Conservation (phyloP, 371 early-diverging fungal genomes). For the Mortierella sp. region DNA sequence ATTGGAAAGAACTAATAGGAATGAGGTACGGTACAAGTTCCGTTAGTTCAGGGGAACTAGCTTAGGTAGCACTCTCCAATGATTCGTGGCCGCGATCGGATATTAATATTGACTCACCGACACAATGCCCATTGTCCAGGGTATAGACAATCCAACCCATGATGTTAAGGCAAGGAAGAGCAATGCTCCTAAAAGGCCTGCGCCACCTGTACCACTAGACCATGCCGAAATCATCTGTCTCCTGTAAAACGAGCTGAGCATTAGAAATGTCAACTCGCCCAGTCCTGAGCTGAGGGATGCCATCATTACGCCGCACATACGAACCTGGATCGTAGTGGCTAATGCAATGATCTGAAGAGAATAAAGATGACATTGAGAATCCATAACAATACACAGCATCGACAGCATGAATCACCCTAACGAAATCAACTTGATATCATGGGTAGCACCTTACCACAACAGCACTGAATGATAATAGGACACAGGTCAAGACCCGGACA, state of each 20-base stretch:
- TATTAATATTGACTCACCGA: constrained; percentile 19
- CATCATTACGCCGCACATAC: constrained; percentile 55
- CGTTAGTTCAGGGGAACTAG: no score
- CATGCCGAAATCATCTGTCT: constrained; percentile 54
- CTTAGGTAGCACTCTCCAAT: not conserved
- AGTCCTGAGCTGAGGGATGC: constrained; percentile 59
- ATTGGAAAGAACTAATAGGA: constrained; percentile 31
- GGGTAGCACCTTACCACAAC: constrained; percentile 27
- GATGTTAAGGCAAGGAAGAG: constrained; percentile 57
- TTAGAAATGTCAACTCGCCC: constrained; percentile 59
- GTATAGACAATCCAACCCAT: constrained; percentile 49
- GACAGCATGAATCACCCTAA: no score
- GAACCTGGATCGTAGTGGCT: constrained; percentile 26
- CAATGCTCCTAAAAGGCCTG: constrained; percentile 58
- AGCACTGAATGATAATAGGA: constrained; percentile 38
- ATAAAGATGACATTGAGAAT: not conserved
- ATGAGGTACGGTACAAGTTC: no score
- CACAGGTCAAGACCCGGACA: constrained; percentile 41
- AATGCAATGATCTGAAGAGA: constrained; percentile 41
- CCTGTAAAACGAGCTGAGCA: constrained; percentile 57
- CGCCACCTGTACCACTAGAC: constrained; percentile 61
- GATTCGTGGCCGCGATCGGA: not conserved
- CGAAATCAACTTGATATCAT: no score
- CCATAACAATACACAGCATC: no score
- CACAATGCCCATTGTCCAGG: constrained; percentile 41